Evolutionary conservation across 2,329 filamentous ascomycete species (phyloP), one percentile per base, ranked within the genome.

Genomic region (Teratosphaeria epicoccoides): DNA sequence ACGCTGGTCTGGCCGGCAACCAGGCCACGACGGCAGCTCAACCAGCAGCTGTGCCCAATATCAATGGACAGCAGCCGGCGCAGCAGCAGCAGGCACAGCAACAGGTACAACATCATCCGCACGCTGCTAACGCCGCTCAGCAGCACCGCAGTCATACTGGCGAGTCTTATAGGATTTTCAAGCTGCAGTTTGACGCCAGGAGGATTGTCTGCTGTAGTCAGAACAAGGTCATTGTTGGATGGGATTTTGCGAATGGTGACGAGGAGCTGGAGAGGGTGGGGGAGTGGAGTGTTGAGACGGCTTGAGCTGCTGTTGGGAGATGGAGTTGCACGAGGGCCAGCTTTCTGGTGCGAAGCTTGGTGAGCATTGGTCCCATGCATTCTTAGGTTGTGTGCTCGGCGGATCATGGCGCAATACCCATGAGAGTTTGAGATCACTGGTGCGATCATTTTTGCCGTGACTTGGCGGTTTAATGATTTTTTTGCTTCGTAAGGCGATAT

Each of bases 181-280:
- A 98, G 70, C 76, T 97, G 29, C 93, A 98, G 68, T 98, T 96
- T 60, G 93, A 98, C 66, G 87, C 89, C 0, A 80, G 89, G 22
- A 83, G 90, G 61, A 94, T 98, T 59, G 85, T 98, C 50, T 96
- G 90, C 72, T 96, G 91, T 66, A 93, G 87, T 57, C 90, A 97
- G 68, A 88, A 93, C 52, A 84, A 84, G 37, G 82, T 85, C 14
- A 97, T 98, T 63, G 88, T 97, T 0, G 93, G 90, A 0, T 98
- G 93, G 93, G 93, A 98, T 68, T 98, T 97, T 76, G 93, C 89
- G 53, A 88, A 89, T 59, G 85, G 82, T 4, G 90, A 98, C 58
- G 70, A 79, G 51, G 85, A 94, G 47, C 52, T 69, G 44, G 65
- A 66, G 51, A 56, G 61, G 57, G 60, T 66, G 37, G 64, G 64